Conservation (phyloP, 2,329 filamentous ascomycete species). For the Myriosclerotinia scirpicola region DNA sequence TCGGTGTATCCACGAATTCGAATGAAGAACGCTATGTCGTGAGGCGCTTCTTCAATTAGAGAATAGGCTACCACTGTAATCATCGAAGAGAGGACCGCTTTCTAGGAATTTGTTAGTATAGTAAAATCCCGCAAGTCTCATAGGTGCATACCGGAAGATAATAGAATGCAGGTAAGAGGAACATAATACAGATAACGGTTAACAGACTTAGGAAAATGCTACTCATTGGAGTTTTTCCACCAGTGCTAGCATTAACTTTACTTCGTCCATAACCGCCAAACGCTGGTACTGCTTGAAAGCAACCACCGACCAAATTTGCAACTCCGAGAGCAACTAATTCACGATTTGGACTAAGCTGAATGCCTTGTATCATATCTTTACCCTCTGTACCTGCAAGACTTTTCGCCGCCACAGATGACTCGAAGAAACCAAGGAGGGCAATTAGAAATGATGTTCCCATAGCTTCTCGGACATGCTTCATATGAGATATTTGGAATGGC, state of each 20-base stretch:
- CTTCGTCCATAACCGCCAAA: slow-evolving; percentile 96
- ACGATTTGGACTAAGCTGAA: slow-evolving; percentile 84
- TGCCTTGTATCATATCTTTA: slow-evolving; percentile 69
- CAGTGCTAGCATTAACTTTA: slow-evolving; percentile 91
- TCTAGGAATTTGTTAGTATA: slow-evolving; percentile 52
- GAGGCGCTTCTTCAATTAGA: slow-evolving; percentile 90
- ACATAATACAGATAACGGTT: slow-evolving; percentile 76
- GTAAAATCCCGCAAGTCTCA: slow-evolving; percentile 16
- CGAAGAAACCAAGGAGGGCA: slow-evolving; percentile 94
- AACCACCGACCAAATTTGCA: slow-evolving; percentile 86
- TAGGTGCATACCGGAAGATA: slow-evolving; percentile 79
- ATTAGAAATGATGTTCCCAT: slow-evolving; percentile 93
- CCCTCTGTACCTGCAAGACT: slow-evolving; percentile 65
- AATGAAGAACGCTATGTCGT: slow-evolving; percentile 88
- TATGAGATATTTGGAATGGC: slow-evolving; percentile 74
- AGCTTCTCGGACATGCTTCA: slow-evolving; percentile 80
- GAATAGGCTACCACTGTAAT: slow-evolving; percentile 95
- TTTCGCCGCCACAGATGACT: slow-evolving; percentile 94
- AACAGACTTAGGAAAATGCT: slow-evolving; percentile 83
- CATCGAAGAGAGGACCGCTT: slow-evolving; percentile 90
- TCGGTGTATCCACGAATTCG: slow-evolving; percentile 84
- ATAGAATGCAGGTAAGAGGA: slow-evolving; percentile 87
- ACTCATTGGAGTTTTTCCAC: slow-evolving; percentile 90
- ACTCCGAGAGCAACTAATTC: slow-evolving; percentile 90
- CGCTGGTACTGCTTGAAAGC: slow-evolving; percentile 88